phyloP scores from a whole-genome alignment of 1,139 yeast genomes.

The Kurtzmaniella quercitrusa region DNA sequence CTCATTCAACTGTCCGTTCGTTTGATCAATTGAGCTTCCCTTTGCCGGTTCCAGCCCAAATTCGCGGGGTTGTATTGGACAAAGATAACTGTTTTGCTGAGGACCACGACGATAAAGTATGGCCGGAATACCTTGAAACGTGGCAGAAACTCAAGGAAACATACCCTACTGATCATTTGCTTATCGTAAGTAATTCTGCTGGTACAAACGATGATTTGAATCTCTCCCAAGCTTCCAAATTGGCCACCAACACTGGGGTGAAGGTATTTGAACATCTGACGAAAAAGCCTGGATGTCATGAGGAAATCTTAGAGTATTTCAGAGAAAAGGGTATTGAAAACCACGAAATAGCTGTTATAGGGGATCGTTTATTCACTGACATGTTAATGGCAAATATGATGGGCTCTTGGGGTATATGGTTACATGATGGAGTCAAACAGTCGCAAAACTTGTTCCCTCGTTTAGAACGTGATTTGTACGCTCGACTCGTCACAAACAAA shows the following conservation, averaged over 20 bases:
- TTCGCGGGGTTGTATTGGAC: constrained; percentile 82
- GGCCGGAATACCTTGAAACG: constrained; percentile 63
- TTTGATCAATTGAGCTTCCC: constrained; percentile 61
- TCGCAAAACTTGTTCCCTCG: constrained; percentile 48
- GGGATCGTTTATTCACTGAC: constrained; percentile 89
- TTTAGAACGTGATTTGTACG: constrained; percentile 47
- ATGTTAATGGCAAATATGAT: constrained; percentile 89
- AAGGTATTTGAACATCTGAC: constrained; percentile 72
- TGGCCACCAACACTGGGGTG: constrained; percentile 71
- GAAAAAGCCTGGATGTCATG: constrained; percentile 87
- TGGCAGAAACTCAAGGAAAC: constrained; percentile 53
- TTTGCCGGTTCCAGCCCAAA: constrained; percentile 28
- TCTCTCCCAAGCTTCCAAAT: constrained; percentile 55
- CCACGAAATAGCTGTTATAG: constrained; percentile 74
- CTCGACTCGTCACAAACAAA: constrained; percentile 21
- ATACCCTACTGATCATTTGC: constrained; percentile 63
- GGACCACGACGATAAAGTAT: constrained; percentile 75
- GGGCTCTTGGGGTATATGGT: constrained; percentile 87
- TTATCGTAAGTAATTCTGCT: constrained; percentile 90
- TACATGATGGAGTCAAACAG: constrained; percentile 67
- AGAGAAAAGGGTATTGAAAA: constrained; percentile 36
- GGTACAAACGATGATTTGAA: constrained; percentile 76
- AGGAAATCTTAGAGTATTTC: constrained; percentile 64
- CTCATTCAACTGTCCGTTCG: constrained; percentile 57
- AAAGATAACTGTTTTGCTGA: constrained; percentile 94